phyloP scores from a whole-genome alignment of 495 filamentous ascomycete species.

The Usnea hakonensis region DNA sequence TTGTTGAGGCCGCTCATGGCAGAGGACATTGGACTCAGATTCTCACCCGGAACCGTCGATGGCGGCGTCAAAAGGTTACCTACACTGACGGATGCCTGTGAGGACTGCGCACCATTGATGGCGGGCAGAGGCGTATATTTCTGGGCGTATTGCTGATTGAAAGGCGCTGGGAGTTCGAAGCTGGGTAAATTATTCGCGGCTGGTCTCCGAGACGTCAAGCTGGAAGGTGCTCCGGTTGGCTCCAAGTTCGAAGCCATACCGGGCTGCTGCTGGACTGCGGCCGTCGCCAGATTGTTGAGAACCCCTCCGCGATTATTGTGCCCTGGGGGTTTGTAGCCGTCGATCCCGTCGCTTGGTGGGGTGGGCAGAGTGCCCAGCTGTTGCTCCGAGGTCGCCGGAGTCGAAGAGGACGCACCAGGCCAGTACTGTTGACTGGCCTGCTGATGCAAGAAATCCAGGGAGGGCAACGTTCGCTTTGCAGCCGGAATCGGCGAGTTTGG shows the following conservation, averaged over 20 bases:
- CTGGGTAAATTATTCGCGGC: slow-evolving; percentile 53
- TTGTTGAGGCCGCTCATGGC: slow-evolving; percentile 44
- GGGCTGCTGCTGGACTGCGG: slow-evolving; percentile 38
- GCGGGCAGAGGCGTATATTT: slow-evolving; percentile 39
- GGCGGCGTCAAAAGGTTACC: slow-evolving; percentile 58
- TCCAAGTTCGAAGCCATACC: slow-evolving; percentile 43
- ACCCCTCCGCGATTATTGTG: slow-evolving; percentile 24
- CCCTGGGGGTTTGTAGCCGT: slow-evolving; percentile 30
- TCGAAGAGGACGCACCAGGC: slow-evolving; percentile 23
- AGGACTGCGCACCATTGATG: slow-evolving; percentile 39
- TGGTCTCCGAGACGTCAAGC: slow-evolving; percentile 51
- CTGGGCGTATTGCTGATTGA: slow-evolving; percentile 28
- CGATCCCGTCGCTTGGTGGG: slow-evolving; percentile 31
- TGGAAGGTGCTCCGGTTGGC: slow-evolving; percentile 35
- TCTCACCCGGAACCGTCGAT: slow-evolving; percentile 54
- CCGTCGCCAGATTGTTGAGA: slow-evolving; percentile 38
- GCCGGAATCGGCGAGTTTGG: slow-evolving; percentile 8
- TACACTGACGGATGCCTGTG: slow-evolving; percentile 42
- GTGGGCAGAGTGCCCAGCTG: slow-evolving; percentile 25
- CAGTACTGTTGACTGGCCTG: slow-evolving; percentile 26
- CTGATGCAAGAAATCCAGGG: slow-evolving; percentile 24
- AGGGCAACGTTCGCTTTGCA: slow-evolving; percentile 24
- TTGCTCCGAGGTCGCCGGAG: slow-evolving; percentile 24
- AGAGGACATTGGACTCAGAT: slow-evolving; percentile 52
- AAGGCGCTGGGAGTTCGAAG: slow-evolving; percentile 56